Evolutionary conservation across 345 rosid genomes (phyloP).

Genomic region (Citrus unshiu): DNA sequence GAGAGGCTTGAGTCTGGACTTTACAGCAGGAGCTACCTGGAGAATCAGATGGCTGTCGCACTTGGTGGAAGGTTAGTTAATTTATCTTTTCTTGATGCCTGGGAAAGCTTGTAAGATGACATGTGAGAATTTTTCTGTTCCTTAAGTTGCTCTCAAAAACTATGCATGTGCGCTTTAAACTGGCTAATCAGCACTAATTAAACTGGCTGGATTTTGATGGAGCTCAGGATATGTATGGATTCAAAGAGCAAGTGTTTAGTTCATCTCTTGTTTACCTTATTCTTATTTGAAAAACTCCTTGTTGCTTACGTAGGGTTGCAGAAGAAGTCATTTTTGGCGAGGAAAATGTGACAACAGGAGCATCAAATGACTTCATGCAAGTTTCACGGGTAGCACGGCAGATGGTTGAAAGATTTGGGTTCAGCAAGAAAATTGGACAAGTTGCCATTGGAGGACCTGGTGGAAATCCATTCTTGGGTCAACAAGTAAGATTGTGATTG

Average conservation of each 20-base stretch:
- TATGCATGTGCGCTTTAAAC: background rate
- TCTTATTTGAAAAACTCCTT: background rate
- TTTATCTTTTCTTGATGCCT: background rate
- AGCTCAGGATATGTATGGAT: background rate
- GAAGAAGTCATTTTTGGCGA: constrained; percentile 92
- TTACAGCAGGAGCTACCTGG: constrained; percentile 94
- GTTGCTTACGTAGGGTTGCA: constrained; percentile 55
- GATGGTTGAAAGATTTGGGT: constrained; percentile 97
- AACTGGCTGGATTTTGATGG: background rate
- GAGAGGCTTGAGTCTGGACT: constrained; percentile 97
- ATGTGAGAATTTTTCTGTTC: background rate
- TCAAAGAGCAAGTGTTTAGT: background rate
- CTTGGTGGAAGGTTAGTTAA: constrained; percentile 89
- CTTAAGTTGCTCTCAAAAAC: background rate
- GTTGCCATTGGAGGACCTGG: constrained; percentile 92
- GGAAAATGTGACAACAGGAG: constrained; percentile 97
- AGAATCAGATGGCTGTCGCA: constrained; percentile 98
- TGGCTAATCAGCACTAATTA: background rate
- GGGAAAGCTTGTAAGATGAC: background rate
- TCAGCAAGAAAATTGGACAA: constrained; percentile 98
- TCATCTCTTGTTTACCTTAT: background rate
- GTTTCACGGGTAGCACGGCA: constrained; percentile 99
- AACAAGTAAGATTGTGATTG: constrained; percentile 34
- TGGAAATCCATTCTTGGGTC: constrained; percentile 97
- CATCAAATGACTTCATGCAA: constrained; percentile 98